These are phyloP conservation scores for Chaetomium globosum DNA, from an alignment of 2,329 filamentous ascomycete genomes.

Conservation along the genomic window DNA sequence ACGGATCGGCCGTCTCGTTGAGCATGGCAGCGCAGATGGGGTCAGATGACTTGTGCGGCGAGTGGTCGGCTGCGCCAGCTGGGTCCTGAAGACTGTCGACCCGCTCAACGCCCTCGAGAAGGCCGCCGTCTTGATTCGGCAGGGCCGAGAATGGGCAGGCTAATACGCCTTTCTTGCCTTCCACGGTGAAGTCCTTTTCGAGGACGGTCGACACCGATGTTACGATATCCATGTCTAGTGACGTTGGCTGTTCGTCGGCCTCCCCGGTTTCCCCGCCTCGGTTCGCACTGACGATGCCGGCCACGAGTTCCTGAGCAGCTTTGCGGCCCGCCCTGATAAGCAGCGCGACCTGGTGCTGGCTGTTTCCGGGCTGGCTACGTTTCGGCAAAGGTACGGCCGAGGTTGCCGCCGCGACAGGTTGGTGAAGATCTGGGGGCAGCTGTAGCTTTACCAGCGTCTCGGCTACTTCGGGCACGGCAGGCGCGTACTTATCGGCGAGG, in stretches of 20 bases:
- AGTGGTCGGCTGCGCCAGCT: slow-evolving; percentile 43
- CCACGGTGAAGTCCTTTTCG: slow-evolving; percentile 88
- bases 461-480: slow-evolving; percentile 65
- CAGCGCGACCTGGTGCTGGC: slow-evolving; percentile 62
- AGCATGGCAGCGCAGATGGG: slow-evolving; percentile 67
- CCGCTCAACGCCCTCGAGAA: slow-evolving; percentile 22
- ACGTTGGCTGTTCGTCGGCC: slow-evolving; percentile 53
- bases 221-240: slow-evolving; percentile 42
- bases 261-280: slow-evolving; percentile 55
- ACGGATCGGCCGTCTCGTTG: slow-evolving; percentile 59
- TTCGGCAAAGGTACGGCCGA: slow-evolving; percentile 59
- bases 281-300: slow-evolving; percentile 50
- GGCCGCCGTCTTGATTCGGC: slow-evolving; percentile 40
- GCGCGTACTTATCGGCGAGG: slow-evolving; percentile 69
- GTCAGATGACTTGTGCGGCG: slow-evolving; percentile 56
- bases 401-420: slow-evolving; percentile 49
- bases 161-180: slow-evolving; percentile 76
- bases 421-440: slow-evolving; percentile 56
- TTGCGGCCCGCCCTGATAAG: slow-evolving; percentile 66
- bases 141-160: slow-evolving; percentile 74
- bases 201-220: slow-evolving; percentile 67
- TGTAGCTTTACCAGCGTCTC: slow-evolving; percentile 68
- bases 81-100: slow-evolving; percentile 33
- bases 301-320: slow-evolving; percentile 57
- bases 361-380: slow-evolving; percentile 49